A percentile compares a stretch with the other conserved stretches of the same genome.
phyloP scores from a whole-genome alignment of 2,329 filamentous ascomycete genomes.

The Penicillium sclerotiorum region DNA sequence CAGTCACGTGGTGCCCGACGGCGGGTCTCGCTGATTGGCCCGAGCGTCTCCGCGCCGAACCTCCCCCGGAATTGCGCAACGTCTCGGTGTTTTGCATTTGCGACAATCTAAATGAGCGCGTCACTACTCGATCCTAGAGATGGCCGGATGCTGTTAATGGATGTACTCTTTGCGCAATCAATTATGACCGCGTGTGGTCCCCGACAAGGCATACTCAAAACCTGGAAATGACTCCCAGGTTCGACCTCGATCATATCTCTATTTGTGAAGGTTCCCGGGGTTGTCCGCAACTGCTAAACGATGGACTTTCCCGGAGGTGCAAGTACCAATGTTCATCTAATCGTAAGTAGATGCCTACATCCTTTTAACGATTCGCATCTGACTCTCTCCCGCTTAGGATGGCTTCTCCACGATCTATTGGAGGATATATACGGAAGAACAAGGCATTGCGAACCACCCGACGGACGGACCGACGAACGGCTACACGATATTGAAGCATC shows the following conservation, averaged over 20 bases:
- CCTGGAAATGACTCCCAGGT: constrained; percentile 40
- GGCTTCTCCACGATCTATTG: constrained; percentile 47
- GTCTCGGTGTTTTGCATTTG: constrained; percentile 13
- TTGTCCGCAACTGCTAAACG: constrained; percentile 32
- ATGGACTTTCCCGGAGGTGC: constrained; percentile 49
- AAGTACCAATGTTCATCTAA: constrained; percentile 45
- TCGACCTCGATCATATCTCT: constrained; percentile 25
- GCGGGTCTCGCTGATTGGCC: constrained; percentile 33
- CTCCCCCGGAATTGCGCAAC: constrained; percentile 33
- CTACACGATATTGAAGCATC: constrained; percentile 40
- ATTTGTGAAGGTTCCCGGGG: constrained; percentile 31
- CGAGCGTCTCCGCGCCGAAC: constrained; percentile 33
- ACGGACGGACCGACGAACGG: constrained; percentile 39
- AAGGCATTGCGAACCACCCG: constrained; percentile 30
- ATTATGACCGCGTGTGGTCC: constrained; percentile 19
- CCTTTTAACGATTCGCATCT: too few species aligned
- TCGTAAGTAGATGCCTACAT: constrained; percentile 34
- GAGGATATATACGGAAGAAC: constrained; percentile 46
- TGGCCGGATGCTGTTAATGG: constrained; percentile 20
- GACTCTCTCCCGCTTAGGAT: constrained; percentile 40
- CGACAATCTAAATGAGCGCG: constrained; percentile 7
- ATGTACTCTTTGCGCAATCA: constrained; percentile 22
- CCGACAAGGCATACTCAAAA: constrained; percentile 20
- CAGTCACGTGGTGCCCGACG: constrained; percentile 32
- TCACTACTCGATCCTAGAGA: constrained; percentile 9